Evolutionary conservation across 768 basidiomycete genomes (phyloP).

Genomic region (Kwoniella botswanensis): DNA sequence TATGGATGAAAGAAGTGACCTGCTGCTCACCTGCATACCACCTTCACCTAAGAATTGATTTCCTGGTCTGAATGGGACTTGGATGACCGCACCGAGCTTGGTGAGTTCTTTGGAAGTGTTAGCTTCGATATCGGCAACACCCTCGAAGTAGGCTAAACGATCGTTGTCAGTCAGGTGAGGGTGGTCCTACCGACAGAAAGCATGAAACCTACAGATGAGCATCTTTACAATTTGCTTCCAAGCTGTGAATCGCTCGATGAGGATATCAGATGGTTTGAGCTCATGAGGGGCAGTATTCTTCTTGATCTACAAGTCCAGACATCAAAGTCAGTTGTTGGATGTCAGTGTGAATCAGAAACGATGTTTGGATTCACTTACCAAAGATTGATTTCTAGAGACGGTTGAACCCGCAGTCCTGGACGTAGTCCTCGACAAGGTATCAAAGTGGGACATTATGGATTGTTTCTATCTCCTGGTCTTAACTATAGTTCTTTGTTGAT

Average conservation of each 20-base stretch:
- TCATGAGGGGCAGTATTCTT: constrained; percentile 90
- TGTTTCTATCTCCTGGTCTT: constrained; percentile 5
- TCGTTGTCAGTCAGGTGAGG: background rate
- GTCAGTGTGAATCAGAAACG: too few relatives aligned
- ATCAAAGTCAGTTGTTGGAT: background rate
- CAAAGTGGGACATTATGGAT: constrained; percentile 55
- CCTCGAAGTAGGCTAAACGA: constrained; percentile 71
- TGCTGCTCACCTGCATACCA: constrained; percentile 69
- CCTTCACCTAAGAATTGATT: constrained; percentile 99
- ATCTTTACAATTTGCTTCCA: constrained; percentile 98
- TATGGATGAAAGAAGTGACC: background rate
- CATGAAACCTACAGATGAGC: constrained; percentile 64
- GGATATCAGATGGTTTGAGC: constrained; percentile 88
- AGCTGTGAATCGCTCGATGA: constrained; percentile 74
- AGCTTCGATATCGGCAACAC: constrained; percentile 87
- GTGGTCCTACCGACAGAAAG: background rate
- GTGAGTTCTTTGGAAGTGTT: constrained; percentile 91
- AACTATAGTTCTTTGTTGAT: background rate
- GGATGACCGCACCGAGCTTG: constrained; percentile 92
- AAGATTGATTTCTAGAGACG: constrained; percentile 76
- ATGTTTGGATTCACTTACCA: constrained; percentile 58
- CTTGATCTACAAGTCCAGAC: constrained; percentile 66
- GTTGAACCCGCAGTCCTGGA: constrained; percentile 67
- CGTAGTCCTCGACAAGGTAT: constrained; percentile 68
- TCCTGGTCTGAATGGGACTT: constrained; percentile 92